Percentiles rank a stretch among this genome's conserved stretches.
Conservation (phyloP, 164 flowering plant genomes). For the Stephania yunnanensis region DNA sequence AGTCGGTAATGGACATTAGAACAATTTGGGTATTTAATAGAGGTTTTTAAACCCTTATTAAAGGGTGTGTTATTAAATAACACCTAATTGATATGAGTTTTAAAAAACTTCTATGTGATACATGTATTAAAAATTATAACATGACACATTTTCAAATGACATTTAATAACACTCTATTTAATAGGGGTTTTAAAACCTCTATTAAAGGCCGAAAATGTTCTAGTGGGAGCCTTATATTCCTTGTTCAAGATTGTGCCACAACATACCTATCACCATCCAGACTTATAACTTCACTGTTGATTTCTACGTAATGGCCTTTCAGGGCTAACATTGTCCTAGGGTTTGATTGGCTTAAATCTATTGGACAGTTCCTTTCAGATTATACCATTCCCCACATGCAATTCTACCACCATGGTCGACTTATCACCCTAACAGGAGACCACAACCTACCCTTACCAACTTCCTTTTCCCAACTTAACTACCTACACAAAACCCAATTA, state of each 20-base stretch:
- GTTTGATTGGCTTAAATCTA: neutral
- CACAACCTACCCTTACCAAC: neutral
- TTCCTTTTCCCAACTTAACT: neutral
- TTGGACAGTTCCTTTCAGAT: neutral
- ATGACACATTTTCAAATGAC: no score
- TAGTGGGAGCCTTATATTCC: neutral
- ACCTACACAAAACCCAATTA: neutral
- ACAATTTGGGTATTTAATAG: no score
- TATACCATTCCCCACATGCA: neutral
- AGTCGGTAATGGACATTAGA: neutral
- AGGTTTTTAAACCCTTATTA: no score
- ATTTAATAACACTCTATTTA: no score
- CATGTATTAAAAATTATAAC: no score
- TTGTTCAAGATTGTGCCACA: neutral
- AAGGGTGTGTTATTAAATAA: no score
- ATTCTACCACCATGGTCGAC: neutral
- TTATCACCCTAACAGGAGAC: neutral
- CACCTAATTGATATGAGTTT: no score
- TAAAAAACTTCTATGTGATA: no score
- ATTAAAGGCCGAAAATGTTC: no score
- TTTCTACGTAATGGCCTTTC: no score
- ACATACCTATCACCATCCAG: neutral
- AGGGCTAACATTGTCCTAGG: neutral
- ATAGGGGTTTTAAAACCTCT: no score
- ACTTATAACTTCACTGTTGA: neutral